Percentiles rank a stretch among this genome's conserved stretches.
Evolutionary conservation across 2,329 filamentous ascomycete genomes (phyloP).

Genomic region (Phaeoacremonium minimum): DNA sequence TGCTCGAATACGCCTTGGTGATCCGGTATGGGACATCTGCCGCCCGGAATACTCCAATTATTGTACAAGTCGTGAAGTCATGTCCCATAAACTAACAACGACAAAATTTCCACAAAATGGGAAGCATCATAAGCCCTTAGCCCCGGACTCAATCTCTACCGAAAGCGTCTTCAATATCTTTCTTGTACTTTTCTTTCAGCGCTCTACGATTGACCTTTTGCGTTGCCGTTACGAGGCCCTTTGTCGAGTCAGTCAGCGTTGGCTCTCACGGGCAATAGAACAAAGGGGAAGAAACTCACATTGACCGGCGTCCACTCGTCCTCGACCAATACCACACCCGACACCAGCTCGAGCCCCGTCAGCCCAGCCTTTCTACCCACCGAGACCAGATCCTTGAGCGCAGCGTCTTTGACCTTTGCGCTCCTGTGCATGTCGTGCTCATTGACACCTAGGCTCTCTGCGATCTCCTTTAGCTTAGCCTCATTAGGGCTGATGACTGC

Average conservation of each 20-base stretch:
- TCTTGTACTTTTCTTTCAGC: slow-evolving; percentile 44
- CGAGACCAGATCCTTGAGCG: slow-evolving; percentile 64
- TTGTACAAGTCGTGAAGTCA: no score
- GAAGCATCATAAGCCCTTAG: background rate
- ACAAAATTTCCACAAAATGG: no score
- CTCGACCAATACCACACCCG: slow-evolving; percentile 72
- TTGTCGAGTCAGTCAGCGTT: background rate
- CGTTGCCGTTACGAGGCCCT: slow-evolving; percentile 59
- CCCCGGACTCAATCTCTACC: background rate
- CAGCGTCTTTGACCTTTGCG: slow-evolving; percentile 55
- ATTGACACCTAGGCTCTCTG: slow-evolving; percentile 55
- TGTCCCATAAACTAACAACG: no score
- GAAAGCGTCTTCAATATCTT: slow-evolving; percentile 43
- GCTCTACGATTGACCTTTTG: slow-evolving; percentile 55
- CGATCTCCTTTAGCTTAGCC: slow-evolving; percentile 56
- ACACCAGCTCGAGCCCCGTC: slow-evolving; percentile 67
- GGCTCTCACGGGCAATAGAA: no score
- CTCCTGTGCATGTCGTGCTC: slow-evolving; percentile 54
- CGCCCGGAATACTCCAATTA: background rate
- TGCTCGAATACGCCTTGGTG: no score
- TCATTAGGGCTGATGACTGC: slow-evolving; percentile 73
- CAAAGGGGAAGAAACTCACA: slow-evolving; percentile 49
- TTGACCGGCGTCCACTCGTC: slow-evolving; percentile 86
- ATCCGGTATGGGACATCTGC: no score
- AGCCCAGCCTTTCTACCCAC: slow-evolving; percentile 64